A percentile compares a stretch with the other conserved stretches of the same genome.
Evolutionary conservation across 768 basidiomycete species (phyloP).

Genomic region (Podaxis rugospora): DNA sequence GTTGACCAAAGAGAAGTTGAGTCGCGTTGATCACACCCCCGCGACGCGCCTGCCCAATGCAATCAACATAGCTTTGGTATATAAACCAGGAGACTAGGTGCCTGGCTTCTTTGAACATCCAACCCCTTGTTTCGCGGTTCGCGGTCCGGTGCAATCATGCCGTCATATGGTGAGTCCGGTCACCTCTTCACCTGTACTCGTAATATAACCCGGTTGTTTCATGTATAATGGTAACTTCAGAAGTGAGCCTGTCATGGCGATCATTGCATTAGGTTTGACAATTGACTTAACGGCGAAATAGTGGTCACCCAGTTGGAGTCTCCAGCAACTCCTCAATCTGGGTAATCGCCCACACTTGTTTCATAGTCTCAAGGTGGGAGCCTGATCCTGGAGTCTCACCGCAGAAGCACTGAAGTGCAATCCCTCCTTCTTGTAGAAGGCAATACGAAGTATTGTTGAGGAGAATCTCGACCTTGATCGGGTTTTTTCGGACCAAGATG

Average conservation of each 20-base stretch:
- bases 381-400: not conserved
- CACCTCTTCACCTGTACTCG: not conserved
- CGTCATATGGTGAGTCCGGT: not conserved
- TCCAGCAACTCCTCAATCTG: not conserved
- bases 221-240: not conserved
- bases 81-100: not conserved
- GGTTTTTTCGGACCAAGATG: not conserved
- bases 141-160: not conserved
- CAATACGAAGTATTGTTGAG: not conserved
- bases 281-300: not conserved
- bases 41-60: not conserved
- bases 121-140: too few species aligned
- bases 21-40: conserved; percentile 9
- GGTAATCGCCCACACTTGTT: not conserved
- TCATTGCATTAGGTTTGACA: not conserved
- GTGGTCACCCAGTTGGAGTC: not conserved
- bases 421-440: not conserved
- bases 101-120: too few species aligned
- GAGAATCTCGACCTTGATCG: not conserved
- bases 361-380: not conserved
- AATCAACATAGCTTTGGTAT: not conserved
- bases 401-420: not conserved
- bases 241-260: not conserved
- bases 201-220: not conserved
- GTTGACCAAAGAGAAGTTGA: conserved; percentile 4